Percentiles rank a stretch among this genome's conserved stretches.
Conservation (phyloP, 768 basidiomycete genomes). For the Tubosaeta sp. region DNA sequence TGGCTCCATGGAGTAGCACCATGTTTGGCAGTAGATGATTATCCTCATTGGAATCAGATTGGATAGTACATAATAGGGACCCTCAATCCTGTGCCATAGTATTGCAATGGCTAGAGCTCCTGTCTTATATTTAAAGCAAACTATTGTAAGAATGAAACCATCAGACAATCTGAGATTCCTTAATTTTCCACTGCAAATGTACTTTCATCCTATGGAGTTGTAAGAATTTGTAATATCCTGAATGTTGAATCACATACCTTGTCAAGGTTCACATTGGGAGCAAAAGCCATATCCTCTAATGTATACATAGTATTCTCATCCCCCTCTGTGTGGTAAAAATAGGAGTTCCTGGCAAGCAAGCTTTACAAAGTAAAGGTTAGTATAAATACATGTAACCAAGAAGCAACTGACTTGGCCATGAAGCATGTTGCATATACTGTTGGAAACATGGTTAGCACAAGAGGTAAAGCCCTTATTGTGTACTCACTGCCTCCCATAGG, state of each 20-base stretch:
- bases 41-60: too few relatives aligned
- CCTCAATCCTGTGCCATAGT: too few relatives aligned
- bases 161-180: too few relatives aligned
- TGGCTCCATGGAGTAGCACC: not conserved
- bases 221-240: not conserved
- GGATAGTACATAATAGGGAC: too few relatives aligned
- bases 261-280: not conserved
- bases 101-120: too few relatives aligned
- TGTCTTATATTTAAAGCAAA: too few relatives aligned
- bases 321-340: slow-evolving; percentile 7
- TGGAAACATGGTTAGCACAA: not conserved
- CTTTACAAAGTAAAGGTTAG: slow-evolving; percentile 8
- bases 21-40: too few relatives aligned
- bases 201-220: not conserved
- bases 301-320: not conserved
- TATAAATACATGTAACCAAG: too few relatives aligned
- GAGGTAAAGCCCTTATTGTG: not conserved
- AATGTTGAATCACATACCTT: slow-evolving; percentile 1
- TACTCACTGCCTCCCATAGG: slow-evolving; percentile 24
- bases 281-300: slow-evolving; percentile 7
- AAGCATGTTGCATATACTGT: slow-evolving; percentile 27
- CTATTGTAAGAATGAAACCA: too few relatives aligned
- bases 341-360: slow-evolving; percentile 27
- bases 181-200: too few relatives aligned
- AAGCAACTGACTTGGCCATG: slow-evolving; percentile 24